phyloP scores from a whole-genome alignment of 257 asterid genomes.

The Nicotiana sylvestris region DNA sequence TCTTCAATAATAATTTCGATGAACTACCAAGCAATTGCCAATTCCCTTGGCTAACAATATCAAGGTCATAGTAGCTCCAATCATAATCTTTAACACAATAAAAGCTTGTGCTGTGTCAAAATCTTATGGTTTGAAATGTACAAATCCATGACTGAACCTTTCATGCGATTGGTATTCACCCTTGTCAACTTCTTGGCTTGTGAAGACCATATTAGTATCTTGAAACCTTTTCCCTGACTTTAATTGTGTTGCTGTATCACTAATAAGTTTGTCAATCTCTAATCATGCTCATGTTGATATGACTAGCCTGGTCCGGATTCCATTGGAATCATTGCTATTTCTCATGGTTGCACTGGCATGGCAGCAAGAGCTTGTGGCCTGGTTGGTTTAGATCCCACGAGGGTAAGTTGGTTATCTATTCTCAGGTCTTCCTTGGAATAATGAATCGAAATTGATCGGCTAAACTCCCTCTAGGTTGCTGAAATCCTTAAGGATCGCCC shows the following conservation, averaged over 20 bases:
- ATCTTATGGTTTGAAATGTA: neutral
- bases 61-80: neutral
- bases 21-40: neutral
- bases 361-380: constrained; percentile 98
- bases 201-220: neutral
- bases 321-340: constrained; percentile 99
- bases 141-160: neutral
- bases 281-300: constrained; percentile 9
- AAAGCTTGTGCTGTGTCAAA: neutral
- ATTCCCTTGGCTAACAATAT: neutral
- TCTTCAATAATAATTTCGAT: neutral
- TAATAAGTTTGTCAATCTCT: neutral
- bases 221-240: neutral
- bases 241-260: neutral
- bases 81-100: neutral
- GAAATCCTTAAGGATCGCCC: constrained; percentile 94
- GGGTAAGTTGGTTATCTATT: constrained; percentile 41
- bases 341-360: constrained; percentile 98
- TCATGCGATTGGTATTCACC: neutral
- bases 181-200: neutral
- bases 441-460: neutral
- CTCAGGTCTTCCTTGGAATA: neutral
- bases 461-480: constrained; percentile 51
- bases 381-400: constrained; percentile 86
- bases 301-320: constrained; percentile 99